phyloP scores from a whole-genome alignment of 2,329 filamentous ascomycete species.

The Aquanectria penicillioides region DNA sequence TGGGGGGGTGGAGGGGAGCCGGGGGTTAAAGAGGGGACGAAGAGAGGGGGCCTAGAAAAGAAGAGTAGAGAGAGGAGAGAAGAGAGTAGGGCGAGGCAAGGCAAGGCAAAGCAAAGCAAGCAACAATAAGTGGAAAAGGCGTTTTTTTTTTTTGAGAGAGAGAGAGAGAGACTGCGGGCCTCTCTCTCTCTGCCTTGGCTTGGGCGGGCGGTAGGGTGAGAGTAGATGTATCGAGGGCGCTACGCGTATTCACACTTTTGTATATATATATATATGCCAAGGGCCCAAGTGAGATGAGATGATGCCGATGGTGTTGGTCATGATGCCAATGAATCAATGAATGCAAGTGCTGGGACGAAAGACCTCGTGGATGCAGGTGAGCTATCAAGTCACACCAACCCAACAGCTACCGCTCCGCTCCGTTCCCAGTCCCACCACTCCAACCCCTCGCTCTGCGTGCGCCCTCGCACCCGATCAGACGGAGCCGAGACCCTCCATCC shows the following conservation, averaged over 20 bases:
- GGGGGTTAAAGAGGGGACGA: not conserved
- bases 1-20: not conserved
- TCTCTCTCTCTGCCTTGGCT: too few species aligned
- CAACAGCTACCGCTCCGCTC: not conserved
- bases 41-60: not conserved
- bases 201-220: too few species aligned
- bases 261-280: too few species aligned
- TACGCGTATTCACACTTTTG: too few species aligned
- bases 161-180: too few species aligned
- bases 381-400: slow-evolving; percentile 19
- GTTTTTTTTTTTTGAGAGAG: too few species aligned
- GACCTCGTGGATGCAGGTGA: slow-evolving; percentile 18
- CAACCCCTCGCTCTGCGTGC: too few species aligned
- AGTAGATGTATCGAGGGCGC: too few species aligned
- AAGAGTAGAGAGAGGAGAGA: not conserved
- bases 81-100: not conserved
- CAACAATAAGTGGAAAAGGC: too few species aligned
- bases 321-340: too few species aligned
- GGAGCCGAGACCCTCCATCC: slow-evolving; percentile 6
- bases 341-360: not conserved
- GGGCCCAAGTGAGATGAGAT: too few species aligned
- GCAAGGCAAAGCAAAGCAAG: not conserved
- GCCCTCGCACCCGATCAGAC: not conserved
- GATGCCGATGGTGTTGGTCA: too few species aligned
- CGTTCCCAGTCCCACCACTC: not conserved